phyloP scores from a whole-genome alignment of 768 basidiomycete species.

The Rhizopogon salebrosus region DNA sequence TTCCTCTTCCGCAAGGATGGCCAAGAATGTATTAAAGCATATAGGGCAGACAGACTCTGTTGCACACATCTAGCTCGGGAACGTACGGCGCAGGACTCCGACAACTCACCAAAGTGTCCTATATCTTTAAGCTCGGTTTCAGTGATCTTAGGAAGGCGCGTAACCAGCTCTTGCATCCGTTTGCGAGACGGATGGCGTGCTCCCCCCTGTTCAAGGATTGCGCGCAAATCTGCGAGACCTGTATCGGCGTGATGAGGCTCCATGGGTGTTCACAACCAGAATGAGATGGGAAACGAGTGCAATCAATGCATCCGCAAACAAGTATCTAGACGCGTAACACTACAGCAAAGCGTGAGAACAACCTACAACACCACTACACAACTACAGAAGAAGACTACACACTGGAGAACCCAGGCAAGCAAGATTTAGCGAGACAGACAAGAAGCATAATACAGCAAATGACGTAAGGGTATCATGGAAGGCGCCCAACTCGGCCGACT shows the following conservation, averaged over 20 bases:
- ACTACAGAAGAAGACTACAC: conserved; percentile 1
- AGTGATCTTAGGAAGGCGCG: conserved; percentile 42
- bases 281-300: not conserved
- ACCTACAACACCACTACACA: conserved; percentile 1
- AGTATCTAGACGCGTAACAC: conserved; percentile 6
- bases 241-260: not conserved
- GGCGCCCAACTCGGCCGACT: conserved; percentile 8
- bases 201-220: not conserved
- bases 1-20: conserved; percentile 72
- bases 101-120: conserved; percentile 40
- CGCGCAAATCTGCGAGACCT: not conserved
- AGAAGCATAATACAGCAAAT: conserved; percentile 20
- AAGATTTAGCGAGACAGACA: conserved; percentile 26
- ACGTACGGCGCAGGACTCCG: not conserved
- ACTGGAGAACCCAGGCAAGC: conserved; percentile 16
- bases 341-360: conserved; percentile 22
- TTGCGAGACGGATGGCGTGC: conserved; percentile 16
- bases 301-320: not conserved
- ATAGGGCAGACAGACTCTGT: conserved; percentile 72
- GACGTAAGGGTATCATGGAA: conserved; percentile 15
- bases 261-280: not conserved
- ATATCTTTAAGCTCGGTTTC: conserved; percentile 44
- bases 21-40: conserved; percentile 65
- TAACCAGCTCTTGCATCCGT: conserved; percentile 35
- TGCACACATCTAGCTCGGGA: not conserved